These are phyloP conservation scores for Entomortierella lignicola DNA, from an alignment of 192 early-diverging fungal species.

Conservation along the genomic window DNA sequence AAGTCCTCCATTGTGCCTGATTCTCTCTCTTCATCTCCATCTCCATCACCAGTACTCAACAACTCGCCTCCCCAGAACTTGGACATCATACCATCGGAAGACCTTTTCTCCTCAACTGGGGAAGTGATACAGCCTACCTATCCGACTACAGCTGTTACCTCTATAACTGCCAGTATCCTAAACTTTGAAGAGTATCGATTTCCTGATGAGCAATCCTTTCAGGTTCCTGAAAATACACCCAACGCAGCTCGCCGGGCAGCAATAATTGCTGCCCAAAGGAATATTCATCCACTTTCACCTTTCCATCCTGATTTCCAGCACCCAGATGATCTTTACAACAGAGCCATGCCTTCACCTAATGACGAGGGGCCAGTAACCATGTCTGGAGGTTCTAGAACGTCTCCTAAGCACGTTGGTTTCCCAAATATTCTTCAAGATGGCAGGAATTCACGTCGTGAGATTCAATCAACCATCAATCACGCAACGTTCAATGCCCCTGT, in stretches of 20 bases:
- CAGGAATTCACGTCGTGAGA: constrained; percentile 18
- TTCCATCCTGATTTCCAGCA: constrained; percentile 47
- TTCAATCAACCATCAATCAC: not conserved
- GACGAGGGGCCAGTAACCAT: constrained; percentile 5
- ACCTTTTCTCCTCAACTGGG: no score
- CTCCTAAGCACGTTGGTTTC: not conserved
- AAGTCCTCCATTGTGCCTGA: not conserved
- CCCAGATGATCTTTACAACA: constrained; percentile 37
- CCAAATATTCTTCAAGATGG: constrained; percentile 17
- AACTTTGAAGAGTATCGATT: constrained; percentile 33
- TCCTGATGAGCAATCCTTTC: constrained; percentile 21
- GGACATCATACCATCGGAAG: no score
- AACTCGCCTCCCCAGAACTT: not conserved
- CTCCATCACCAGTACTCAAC: constrained; percentile 14
- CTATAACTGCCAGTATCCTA: not conserved
- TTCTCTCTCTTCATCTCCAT: no score
- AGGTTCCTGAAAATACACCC: not conserved
- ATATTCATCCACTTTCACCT: constrained; percentile 39
- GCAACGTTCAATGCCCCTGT: not conserved
- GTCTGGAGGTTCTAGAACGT: not conserved
- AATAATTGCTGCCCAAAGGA: constrained; percentile 3
- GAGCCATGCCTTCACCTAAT: constrained; percentile 20
- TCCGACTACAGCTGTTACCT: no score
- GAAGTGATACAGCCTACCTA: no score
- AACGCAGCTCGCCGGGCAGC: not conserved